Base-by-base conservation (phyloP, 2,329 filamentous ascomycete genomes). In the Penicillium fuscoglaucum region DNA sequence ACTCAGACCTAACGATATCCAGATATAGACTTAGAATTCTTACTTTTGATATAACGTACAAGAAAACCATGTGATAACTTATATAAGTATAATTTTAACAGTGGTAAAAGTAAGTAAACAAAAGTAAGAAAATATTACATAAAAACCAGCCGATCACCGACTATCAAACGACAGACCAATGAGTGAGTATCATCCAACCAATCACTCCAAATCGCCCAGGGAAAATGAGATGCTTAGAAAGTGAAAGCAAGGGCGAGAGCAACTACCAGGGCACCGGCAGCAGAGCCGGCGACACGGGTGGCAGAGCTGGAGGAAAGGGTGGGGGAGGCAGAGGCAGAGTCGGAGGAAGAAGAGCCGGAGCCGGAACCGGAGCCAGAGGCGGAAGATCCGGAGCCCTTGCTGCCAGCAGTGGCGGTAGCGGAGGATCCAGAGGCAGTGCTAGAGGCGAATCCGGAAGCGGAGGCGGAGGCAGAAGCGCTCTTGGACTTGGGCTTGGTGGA, bases 171-270 rank as follows among this genome's bases (percentile, higher is more conserved):
- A 45, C 17, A 49, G 31, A 50, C 44, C 35, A 53, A 44, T 44
- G 53, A 59, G 41, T 59, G 48, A 59, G 47, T 52, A 51, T 49
- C 33, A 52, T 44, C 47, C 44, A 52, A 47, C 55, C 58, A 51
- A 49, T 64, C 62, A 63, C 61, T 57, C 59, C 59, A 9, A 45
- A 51, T 54, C 50, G 52, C 54, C 54, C 46, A 52, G 41, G 37
- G 33, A 31, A 54, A 31, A 51, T 31, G 37, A 57, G 15, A 48
- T 33, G 46, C 55, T 64, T 66, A 67, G 43, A 65, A 58, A 53
- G 63, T 64, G 55, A 68, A 61, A 39, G 65, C 66, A 28, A 68
- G 59, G 31, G 63, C 61, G 37, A 66, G 49, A 29, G 60, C 61
- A 52, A 57, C 59, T 35, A 62, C 52, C 28, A 68, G 37, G 41